Evolutionary conservation across 176 grass and related monocot species (phyloP), one percentile per base, ranked within the genome.

Genomic region (Canna indica): DNA sequence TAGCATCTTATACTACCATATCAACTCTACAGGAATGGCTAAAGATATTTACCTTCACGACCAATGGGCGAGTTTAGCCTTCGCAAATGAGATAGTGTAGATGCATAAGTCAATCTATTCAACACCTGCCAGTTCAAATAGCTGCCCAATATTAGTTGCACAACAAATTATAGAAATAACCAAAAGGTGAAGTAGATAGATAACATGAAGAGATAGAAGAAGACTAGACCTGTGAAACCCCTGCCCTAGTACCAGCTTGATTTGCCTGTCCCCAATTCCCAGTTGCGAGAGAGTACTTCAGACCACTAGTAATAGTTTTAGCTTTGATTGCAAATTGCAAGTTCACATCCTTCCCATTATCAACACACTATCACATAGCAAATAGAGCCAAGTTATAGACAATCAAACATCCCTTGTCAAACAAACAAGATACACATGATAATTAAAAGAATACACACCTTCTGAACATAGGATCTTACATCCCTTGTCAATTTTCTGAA

Each of bases 291-390:
- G 42, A 70, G 29, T 70, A 70, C 44, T 70, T 70, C 35, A 66
- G 35, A 24, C 63, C 63, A 66, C 90, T 99, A 28, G 94, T 99
- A 56, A 99, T 58, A 44, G 94, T 99, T 84, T 99, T 99, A 46
- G 94, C 94, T 87, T 99, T 93, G 66, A 99, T 99, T n/a, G 90
- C 90, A 76, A 93, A 99, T 93, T 93, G 94, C 73, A 99, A 80
- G 83, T 99, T 93, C 29, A 99, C 94, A 76, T 99, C 94, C 81
- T 99, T 99, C 58, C 94, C 94, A 54, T 93, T 93, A 76, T 99
- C 94, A 7, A 99, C 94, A 73, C 86, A 99, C 94, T 99, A 74
- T 42, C 46, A 62, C 29, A 69, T 82, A 63, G 36, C 56, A 79
- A 27, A 67, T 76, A 18, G 46, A 41, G 17, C 71, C 36, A 41